Base-by-base conservation (phyloP, 2,329 filamentous ascomycete genomes). In the Cladobotryum protrusum region DNA sequence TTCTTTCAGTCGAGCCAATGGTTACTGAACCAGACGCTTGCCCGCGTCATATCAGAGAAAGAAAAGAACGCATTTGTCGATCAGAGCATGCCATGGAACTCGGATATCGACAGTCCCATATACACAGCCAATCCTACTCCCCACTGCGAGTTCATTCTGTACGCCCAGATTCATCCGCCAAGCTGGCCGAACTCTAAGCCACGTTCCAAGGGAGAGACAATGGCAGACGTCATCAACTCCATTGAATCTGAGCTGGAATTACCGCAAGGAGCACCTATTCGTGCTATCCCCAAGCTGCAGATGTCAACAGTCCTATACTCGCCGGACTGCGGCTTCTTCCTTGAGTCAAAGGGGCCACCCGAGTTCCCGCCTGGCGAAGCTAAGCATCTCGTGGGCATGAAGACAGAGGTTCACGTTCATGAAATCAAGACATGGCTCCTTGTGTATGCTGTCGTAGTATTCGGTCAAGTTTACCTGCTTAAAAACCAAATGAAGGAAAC, bases 111-210 rank as follows among this genome's bases (percentile, higher is more conserved):
- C 54, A 81, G 77, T 11, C 76, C 68, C n/a, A 59, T 79, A 18
- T 83, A 86, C 53, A 70, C 77, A 11, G 73, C 72, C 50, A 76
- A 78, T 52, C 78, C 82, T 15, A 66, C 64, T 12, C 89, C 89
- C 1, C 86, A 88, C 58, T 99, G 93, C 74, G 93, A 99, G 67
- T 89, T 89, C 61, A 72, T 99, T 45, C 72, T 95, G 48, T 97
- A 91, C 66, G 73, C 92, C 29, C 93, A 97, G 64, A 76, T 92
- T 37, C 77, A 86, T 54, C 80, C 82, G 2, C 67, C 78, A 3
- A 67, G 74, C 43, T 64, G 66, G 12, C 72, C 18, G 60, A 65
- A 47, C 60, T 67, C 18, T 54, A 53, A 52, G 63, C 56, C 51
- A 63, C 62, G 54, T 44, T 61, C 66, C 2, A 60, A 67, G 43